Percentiles rank a stretch among this genome's conserved stretches.
Conservation (phyloP, 352 stramenopile genomes). For the Peronospora tabacina region DNA sequence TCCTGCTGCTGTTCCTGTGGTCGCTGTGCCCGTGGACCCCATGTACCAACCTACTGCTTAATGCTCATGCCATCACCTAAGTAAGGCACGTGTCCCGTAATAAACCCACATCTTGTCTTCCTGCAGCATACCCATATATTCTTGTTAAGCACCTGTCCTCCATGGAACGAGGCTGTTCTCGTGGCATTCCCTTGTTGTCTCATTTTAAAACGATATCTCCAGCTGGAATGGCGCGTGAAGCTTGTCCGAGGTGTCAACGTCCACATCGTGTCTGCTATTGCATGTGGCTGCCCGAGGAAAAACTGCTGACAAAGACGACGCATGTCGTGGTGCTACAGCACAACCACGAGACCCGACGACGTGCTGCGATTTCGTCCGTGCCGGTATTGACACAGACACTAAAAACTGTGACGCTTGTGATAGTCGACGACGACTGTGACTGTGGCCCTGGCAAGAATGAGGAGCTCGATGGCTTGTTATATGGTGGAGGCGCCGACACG, state of each 20-base stretch:
- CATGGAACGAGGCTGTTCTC: no score
- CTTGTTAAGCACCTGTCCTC: no score
- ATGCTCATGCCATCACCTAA: constrained; percentile 24
- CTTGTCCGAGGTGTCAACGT: constrained; percentile 37
- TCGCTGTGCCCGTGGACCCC: constrained; percentile 32
- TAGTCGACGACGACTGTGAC: constrained; percentile 29
- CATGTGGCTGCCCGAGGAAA: constrained; percentile 24
- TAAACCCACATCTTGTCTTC: constrained; percentile 25
- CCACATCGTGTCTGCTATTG: constrained; percentile 59
- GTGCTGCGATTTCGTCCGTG: constrained; percentile 58
- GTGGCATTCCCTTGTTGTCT: no score
- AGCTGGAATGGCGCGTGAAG: constrained; percentile 24
- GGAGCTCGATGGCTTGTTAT: constrained; percentile 33
- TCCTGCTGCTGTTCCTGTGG: constrained; percentile 25
- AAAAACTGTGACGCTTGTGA: constrained; percentile 28
- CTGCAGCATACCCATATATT: constrained; percentile 30
- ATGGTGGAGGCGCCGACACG: constrained; percentile 6
- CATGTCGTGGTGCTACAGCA: constrained; percentile 64
- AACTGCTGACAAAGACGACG: constrained; percentile 24
- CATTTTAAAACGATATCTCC: no score
- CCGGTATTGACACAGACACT: constrained; percentile 53
- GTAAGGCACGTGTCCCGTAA: constrained; percentile 19
- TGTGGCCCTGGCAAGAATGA: constrained; percentile 12
- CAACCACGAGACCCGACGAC: constrained; percentile 41
- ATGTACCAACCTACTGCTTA: constrained; percentile 51